phyloP scores from a whole-genome alignment of 352 stramenopile species.

The Phytophthora europaea region DNA sequence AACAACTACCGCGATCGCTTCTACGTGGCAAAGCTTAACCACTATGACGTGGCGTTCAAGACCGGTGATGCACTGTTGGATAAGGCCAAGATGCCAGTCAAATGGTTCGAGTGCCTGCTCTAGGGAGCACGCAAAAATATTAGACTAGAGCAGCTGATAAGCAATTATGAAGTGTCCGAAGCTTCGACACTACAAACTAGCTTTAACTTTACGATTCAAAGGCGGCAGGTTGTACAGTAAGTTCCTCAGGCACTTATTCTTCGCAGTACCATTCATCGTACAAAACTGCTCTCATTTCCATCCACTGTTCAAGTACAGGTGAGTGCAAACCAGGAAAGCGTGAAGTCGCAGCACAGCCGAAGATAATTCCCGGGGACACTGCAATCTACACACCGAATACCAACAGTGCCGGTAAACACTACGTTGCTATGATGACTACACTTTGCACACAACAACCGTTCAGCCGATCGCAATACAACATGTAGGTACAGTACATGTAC shows the following conservation, averaged over 20 bases:
- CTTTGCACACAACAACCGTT: neutral
- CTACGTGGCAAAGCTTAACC: constrained; percentile 43
- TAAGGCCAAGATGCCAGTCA: constrained; percentile 46
- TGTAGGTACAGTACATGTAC: no score
- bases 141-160: neutral
- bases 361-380: neutral
- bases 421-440: no score
- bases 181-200: neutral
- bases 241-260: no score
- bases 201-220: no score
- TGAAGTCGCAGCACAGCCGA: neutral
- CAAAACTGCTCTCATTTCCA: no score
- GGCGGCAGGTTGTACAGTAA: no score
- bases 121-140: constrained; percentile 18
- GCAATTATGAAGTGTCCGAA: neutral
- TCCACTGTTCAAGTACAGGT: no score
- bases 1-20: constrained; percentile 37
- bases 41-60: constrained; percentile 51
- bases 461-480: neutral
- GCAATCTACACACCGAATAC: no score
- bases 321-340: neutral
- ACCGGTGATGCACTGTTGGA: constrained; percentile 45
- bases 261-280: no score
- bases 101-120: constrained; percentile 57
- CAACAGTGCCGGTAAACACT: no score